Percentiles rank a stretch among this genome's conserved stretches.
Conservation (phyloP, 1,284 basidiomycete genomes). For the Heimioporus retisporus region DNA sequence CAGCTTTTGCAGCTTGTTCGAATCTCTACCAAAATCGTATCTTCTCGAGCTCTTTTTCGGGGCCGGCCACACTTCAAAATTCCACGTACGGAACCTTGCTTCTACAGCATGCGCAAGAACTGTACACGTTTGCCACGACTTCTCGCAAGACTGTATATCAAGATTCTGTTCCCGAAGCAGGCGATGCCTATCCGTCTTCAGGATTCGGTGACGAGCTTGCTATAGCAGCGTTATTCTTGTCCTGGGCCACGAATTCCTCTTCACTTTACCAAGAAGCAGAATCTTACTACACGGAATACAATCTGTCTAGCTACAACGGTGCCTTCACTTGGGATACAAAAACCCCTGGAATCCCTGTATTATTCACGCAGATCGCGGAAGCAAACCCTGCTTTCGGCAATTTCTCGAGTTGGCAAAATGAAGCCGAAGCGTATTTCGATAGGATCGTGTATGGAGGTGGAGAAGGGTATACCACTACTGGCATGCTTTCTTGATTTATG, state of each 20-base stretch:
- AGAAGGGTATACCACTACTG: constrained; percentile 63
- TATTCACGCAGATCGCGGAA: constrained; percentile 77
- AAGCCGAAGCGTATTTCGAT: constrained; percentile 86
- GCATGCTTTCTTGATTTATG: constrained; percentile 44
- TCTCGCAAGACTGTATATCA: constrained; percentile 71
- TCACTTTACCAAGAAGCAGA: constrained; percentile 75
- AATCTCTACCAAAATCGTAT: constrained; percentile 75
- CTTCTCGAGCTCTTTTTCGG: constrained; percentile 62
- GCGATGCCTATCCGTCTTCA: constrained; percentile 79
- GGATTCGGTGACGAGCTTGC: constrained; percentile 76
- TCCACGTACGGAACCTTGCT: constrained; percentile 77
- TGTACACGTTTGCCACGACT: constrained; percentile 81
- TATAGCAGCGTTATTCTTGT: constrained; percentile 82
- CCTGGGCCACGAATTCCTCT: constrained; percentile 74
- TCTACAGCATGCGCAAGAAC: constrained; percentile 76
- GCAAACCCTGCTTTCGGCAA: constrained; percentile 62
- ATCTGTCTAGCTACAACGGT: constrained; percentile 61
- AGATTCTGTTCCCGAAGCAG: constrained; percentile 71
- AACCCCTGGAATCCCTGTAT: constrained; percentile 77
- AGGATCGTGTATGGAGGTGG: constrained; percentile 68
- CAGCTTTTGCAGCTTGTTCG: constrained; percentile 90
- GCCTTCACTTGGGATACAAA: constrained; percentile 95
- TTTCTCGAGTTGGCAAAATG: constrained; percentile 72
- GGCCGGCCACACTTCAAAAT: constrained; percentile 78
- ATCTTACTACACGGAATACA: constrained; percentile 68